phyloP scores from a whole-genome alignment of 768 basidiomycete species.

The Suillus cothurnatus region DNA sequence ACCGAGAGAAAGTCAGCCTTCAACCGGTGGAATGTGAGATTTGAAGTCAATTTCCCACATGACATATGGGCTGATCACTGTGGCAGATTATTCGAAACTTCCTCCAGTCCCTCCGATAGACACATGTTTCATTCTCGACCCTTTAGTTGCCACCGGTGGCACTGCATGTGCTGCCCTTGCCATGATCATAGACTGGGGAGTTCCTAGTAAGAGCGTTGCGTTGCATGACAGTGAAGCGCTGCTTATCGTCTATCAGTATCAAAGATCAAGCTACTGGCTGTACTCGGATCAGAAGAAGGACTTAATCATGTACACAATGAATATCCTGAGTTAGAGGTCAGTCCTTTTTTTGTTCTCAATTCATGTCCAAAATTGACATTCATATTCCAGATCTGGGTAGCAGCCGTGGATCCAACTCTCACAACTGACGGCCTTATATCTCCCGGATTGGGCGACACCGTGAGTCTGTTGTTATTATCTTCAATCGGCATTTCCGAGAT shows the following conservation, averaged over 20 bases:
- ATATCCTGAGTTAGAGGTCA: conserved; percentile 82
- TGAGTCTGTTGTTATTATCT: conserved; percentile 39
- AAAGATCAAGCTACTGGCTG: conserved; percentile 78
- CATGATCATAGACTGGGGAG: conserved; percentile 87
- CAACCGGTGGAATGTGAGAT: conserved; percentile 90
- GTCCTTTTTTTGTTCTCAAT: background rate
- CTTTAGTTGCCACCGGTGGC: conserved; percentile 91
- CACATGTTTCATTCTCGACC: conserved; percentile 85
- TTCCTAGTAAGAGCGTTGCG: conserved; percentile 51
- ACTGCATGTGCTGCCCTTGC: conserved; percentile 85
- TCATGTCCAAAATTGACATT: conserved; percentile 5
- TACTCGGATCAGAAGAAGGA: conserved; percentile 80
- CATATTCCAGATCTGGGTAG: conserved; percentile 75
- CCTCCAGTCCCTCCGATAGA: conserved; percentile 78
- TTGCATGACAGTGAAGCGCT: background rate
- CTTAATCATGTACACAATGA: conserved; percentile 61
- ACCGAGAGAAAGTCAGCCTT: conserved; percentile 81
- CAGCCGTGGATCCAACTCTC: conserved; percentile 74
- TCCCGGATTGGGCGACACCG: conserved; percentile 93
- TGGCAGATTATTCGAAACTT: conserved; percentile 88
- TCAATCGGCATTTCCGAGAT: conserved; percentile 3
- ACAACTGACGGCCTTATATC: conserved; percentile 77
- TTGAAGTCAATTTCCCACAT: background rate
- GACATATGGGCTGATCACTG: background rate
- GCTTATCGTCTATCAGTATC: conserved; percentile 41